Evolutionary conservation across 805 yeast species (phyloP), one percentile per base, ranked within the genome.

Genomic region (Kodamaea kakaduensis): DNA sequence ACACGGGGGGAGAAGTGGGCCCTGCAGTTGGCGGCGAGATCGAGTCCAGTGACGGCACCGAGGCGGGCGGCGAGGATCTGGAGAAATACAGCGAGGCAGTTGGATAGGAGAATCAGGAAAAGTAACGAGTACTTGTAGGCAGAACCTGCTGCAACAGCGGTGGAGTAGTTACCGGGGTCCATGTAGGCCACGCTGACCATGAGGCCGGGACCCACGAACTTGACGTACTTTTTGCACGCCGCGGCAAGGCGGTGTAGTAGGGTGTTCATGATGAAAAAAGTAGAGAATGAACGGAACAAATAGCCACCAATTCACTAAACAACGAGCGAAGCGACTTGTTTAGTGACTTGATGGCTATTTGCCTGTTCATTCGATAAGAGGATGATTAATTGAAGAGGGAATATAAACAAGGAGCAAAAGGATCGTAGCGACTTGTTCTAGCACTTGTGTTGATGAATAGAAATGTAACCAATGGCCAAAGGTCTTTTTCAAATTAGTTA

Each of bases 161-260:
- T 86, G 24, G 96, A 83, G 59, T 89, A 90, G 61, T 93, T 90
- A 4, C 98, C 98, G 0, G 98, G 97, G 51, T 90, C 97, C 87
- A 93, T 86, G 57, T 89, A 93, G 0, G 97, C 90, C 21, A 90
- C 96, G 4, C 89, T 75, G 2, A 93, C 95, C 95, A 90, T 83
- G 31, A 90, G 64, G 0, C 98, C 97, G 0, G 97, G 97, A 0
- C 97, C 97, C n/a, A 90, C 69, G 54, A 84, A 84, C 43, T 68
- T 60, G 25, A 68, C 59, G 55, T 80, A 84, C 47, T 79, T 81
- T 41, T 52, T 56, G 17, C 38, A 35, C 20, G 19, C 31, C 12
- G 31, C 12, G 10, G 27, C 15, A 8, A 22, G 10, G 21, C 32
- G 14, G 13, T 28, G 37, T 14, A 29, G 19, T 20, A 27, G 25